Evolutionary conservation across 805 yeast species (phyloP), one percentile per base, ranked within the genome.

Genomic region (Saccharomycopsis synnaedendra): DNA sequence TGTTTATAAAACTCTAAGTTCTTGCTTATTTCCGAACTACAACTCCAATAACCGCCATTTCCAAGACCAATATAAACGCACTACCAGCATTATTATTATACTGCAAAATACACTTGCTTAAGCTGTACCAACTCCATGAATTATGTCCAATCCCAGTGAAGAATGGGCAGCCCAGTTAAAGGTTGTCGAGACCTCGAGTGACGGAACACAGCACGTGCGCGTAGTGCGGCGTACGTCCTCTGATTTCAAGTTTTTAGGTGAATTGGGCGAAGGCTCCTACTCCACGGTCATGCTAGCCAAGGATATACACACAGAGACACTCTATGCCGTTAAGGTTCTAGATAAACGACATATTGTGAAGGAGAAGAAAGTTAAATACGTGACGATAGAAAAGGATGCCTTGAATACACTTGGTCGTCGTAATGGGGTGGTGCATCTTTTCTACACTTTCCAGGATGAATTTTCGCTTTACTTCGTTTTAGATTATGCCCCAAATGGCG

Each of bases 231-330:
- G 54, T 9, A 38, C 50, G 11, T 43, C 43, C 28, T 45, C 27
- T 10, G 98, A 93, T 60, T 93, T 89, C 63, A 82, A 80, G 53
- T 87, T 93, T 60, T 94, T 95, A 6, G 79, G 85, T 11, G 79
- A 83, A 41, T 75, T 93, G 32, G 99, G 99, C 32, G 95, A 86
- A 60, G 99, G 99, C 1, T 87, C 96, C 5, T 93, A 90, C 61
- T 88, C 97, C 6, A 89, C 95, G 1, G 99, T 90, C 3, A 75
- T 78, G 55, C 75, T 86, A 38, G 98, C 97, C 0, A 74, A 85
- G 1, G 95, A 93, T 52, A 67, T 78, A 42, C 87, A 78, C 57
- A 82, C 85, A 42, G 72, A 74, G 49, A 78, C 82, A 50, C 82
- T 89, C 11, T 85, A 80, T 60, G 95, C 95, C 1, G 81, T 85